phyloP scores from a whole-genome alignment of 345 rosid species.

The Boechera divaricarpa region DNA sequence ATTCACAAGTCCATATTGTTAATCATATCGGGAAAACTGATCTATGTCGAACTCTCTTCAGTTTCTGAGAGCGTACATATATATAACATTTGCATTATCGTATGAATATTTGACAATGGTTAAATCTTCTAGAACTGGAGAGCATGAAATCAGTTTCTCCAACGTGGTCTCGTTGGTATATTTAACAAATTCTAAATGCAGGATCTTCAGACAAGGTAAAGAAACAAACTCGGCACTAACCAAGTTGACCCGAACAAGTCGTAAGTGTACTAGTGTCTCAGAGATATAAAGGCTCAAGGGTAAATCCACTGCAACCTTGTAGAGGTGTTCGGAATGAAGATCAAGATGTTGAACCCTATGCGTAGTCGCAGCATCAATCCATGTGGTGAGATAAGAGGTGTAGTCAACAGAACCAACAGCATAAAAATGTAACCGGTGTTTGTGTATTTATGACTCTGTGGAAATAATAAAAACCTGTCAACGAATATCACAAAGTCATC shows the following conservation, averaged over 20 bases:
- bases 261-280: conserved; percentile 6
- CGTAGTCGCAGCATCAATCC: not conserved
- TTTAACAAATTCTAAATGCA: not conserved
- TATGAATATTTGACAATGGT: not conserved
- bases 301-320: not conserved
- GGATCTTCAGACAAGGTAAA: conserved; percentile 3
- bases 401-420: too few species aligned
- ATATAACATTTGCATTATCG: not conserved
- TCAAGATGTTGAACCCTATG: conserved; percentile 6
- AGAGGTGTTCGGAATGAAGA: not conserved
- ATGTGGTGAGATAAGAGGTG: not conserved
- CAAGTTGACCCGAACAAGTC: not conserved
- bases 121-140: not conserved
- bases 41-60: not conserved
- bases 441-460: not conserved
- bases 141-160: not conserved
- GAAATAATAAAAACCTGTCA: not conserved
- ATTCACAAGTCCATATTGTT: not conserved
- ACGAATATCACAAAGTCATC: not conserved
- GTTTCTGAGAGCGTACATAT: not conserved
- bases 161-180: not conserved
- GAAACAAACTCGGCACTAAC: not conserved
- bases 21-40: not conserved
- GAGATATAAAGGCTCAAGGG: not conserved
- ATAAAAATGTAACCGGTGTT: not conserved